Evolutionary conservation across 371 early-diverging fungal genomes (phyloP).

Genomic region (Mucor indicus): DNA sequence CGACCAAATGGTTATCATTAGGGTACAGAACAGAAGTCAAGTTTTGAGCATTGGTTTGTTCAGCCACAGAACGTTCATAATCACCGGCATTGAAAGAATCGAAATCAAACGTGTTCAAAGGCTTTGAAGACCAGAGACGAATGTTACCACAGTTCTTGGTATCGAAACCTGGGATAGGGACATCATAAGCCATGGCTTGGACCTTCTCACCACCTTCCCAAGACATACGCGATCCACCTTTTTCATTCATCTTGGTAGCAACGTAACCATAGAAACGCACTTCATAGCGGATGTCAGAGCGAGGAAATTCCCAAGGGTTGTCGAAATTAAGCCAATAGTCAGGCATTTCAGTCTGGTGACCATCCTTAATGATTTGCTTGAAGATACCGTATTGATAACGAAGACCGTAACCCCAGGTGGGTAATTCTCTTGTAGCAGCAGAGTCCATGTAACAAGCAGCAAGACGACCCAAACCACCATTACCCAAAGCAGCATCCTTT

Average conservation of each 20-base stretch:
- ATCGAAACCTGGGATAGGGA: conserved; percentile 86
- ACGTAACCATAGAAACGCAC: conserved; percentile 86
- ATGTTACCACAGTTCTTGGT: conserved; percentile 90
- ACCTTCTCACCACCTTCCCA: conserved; percentile 88
- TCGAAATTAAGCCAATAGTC: conserved; percentile 87
- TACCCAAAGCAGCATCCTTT: conserved; percentile 90
- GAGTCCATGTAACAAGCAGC: conserved; percentile 93
- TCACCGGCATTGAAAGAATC: conserved; percentile 88
- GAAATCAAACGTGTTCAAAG: conserved; percentile 74
- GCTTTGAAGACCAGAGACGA: conserved; percentile 89
- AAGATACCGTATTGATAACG: conserved; percentile 95
- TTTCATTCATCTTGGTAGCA: conserved; percentile 58
- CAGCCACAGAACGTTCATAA: conserved; percentile 84
- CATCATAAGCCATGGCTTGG: conserved; percentile 89
- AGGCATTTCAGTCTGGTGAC: conserved; percentile 87
- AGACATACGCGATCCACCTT: conserved; percentile 54
- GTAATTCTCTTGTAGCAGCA: conserved; percentile 82
- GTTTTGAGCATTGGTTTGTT: conserved; percentile 85
- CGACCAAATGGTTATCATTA: conserved; percentile 90
- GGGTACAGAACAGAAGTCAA: conserved; percentile 92
- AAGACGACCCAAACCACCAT: conserved; percentile 89
- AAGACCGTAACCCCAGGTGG: conserved; percentile 87
- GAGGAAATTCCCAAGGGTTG: conserved; percentile 93
- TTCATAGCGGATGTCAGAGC: conserved; percentile 80
- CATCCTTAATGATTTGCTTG: conserved; percentile 83